phyloP scores from a whole-genome alignment of 2,329 filamentous ascomycete genomes.

The Knoxdaviesia proteae region DNA sequence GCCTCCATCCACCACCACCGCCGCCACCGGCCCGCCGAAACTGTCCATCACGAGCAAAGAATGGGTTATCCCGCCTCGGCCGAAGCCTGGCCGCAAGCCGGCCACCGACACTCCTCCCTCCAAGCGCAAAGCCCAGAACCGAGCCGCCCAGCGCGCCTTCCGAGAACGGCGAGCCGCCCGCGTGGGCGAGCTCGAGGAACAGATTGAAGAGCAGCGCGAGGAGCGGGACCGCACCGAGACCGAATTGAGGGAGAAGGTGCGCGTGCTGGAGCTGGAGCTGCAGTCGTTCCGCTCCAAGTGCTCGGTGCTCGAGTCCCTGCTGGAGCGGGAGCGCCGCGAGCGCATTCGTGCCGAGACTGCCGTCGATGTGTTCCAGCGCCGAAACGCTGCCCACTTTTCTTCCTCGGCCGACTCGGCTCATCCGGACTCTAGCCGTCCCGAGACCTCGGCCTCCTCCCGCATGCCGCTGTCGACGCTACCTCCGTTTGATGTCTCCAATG shows the following conservation, averaged over 20 bases:
- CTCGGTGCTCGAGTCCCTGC: slow-evolving; percentile 38
- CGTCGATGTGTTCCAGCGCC: slow-evolving; percentile 14
- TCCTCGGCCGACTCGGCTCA: slow-evolving; percentile 7
- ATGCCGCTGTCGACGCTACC: slow-evolving; percentile 3
- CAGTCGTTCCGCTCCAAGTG: slow-evolving; percentile 44
- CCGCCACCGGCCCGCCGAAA: slow-evolving; percentile 19
- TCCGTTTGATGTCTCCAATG: slow-evolving; percentile 5
- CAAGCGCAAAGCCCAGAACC: slow-evolving; percentile 86
- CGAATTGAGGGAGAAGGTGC: slow-evolving; percentile 35
- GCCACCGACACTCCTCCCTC: slow-evolving; percentile 82
- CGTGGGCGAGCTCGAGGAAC: slow-evolving; percentile 54
- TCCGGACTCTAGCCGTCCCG: slow-evolving; percentile 7
- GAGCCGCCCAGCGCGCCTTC: slow-evolving; percentile 78
- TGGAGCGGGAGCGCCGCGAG: slow-evolving; percentile 35
- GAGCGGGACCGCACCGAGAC: slow-evolving; percentile 34
- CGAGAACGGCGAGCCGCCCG: slow-evolving; percentile 69
- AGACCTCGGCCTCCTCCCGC: slow-evolving; percentile 1
- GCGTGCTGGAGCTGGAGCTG: slow-evolving; percentile 40
- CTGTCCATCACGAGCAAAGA: slow-evolving; percentile 55
- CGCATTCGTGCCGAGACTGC: slow-evolving; percentile 22
- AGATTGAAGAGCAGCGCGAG: slow-evolving; percentile 39
- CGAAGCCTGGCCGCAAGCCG: slow-evolving; percentile 83
- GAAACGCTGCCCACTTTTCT: not conserved
- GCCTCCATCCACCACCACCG: not conserved
- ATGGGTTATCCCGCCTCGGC: slow-evolving; percentile 68